phyloP scores from a whole-genome alignment of 352 stramenopile species.

The Globisporangium heterothallicum region DNA sequence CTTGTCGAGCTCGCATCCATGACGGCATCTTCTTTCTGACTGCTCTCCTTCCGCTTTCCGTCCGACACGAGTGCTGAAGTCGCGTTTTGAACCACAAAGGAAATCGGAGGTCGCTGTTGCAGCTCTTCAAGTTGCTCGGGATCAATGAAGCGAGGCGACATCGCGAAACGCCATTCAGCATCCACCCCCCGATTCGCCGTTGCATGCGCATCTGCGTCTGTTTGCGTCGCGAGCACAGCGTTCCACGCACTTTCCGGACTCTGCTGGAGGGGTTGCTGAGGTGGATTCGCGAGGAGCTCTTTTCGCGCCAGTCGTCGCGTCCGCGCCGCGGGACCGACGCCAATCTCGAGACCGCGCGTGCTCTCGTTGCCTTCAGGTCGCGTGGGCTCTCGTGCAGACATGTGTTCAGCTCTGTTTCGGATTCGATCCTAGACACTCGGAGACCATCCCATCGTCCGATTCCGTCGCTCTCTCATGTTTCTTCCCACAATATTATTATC shows the following conservation, averaged over 20 bases:
- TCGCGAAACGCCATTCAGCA: conserved; percentile 14
- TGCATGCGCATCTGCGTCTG: background rate
- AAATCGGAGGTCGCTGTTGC: conserved; percentile 28
- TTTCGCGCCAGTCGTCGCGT: conserved; percentile 13
- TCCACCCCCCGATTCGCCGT: background rate
- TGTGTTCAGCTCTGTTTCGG: background rate
- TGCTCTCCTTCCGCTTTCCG: conserved; percentile 10
- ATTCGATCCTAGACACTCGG: background rate
- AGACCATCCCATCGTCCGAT: too few relatives aligned
- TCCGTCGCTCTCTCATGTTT: too few relatives aligned
- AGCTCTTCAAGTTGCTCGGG: conserved; percentile 23
- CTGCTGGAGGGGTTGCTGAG: background rate
- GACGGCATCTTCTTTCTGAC: conserved; percentile 12
- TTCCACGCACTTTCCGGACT: background rate
- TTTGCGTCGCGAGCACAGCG: background rate
- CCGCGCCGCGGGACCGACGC: conserved; percentile 1
- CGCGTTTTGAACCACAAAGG: conserved; percentile 36
- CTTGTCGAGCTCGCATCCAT: background rate
- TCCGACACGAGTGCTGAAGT: background rate
- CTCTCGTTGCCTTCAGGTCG: background rate
- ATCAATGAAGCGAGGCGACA: conserved; percentile 34
- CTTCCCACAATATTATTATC: too few relatives aligned
- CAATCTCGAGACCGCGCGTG: background rate
- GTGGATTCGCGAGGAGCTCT: background rate
- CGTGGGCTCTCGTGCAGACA: background rate